Percentiles rank a stretch among this genome's conserved stretches.
Conservation (phyloP, 2,329 filamentous ascomycete genomes). For the Ophiosphaerella korrae region DNA sequence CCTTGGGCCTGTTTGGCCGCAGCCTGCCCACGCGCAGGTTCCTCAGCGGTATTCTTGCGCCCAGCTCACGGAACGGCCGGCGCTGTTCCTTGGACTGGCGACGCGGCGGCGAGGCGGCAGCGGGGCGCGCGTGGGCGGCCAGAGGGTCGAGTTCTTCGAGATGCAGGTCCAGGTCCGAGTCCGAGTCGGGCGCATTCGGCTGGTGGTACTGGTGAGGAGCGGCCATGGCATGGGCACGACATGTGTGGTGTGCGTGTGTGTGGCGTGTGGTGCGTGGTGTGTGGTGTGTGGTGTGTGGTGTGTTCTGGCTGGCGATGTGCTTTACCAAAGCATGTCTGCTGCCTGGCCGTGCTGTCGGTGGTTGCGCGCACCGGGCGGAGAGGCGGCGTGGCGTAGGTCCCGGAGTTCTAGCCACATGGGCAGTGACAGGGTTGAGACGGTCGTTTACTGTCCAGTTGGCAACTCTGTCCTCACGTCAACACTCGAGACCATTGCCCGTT, state of each 20-base stretch:
- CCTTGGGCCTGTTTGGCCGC: constrained; percentile 47
- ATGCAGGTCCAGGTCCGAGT: constrained; percentile 78
- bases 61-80: constrained; percentile 48
- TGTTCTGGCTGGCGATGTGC: background rate
- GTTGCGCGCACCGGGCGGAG: background rate
- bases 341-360: background rate
- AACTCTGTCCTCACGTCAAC: constrained; percentile 5
- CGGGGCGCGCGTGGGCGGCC: constrained; percentile 28
- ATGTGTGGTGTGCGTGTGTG: constrained; percentile 14
- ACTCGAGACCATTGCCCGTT: background rate
- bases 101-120: constrained; percentile 30
- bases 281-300: background rate
- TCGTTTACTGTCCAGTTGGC: background rate
- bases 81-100: constrained; percentile 38
- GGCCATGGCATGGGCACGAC: constrained; percentile 52
- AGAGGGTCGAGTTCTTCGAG: constrained; percentile 77
- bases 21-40: constrained; percentile 59
- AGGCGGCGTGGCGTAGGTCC: background rate
- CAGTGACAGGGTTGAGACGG: background rate
- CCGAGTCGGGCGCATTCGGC: constrained; percentile 67
- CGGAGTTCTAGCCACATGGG: constrained; percentile 2
- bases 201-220: constrained; percentile 53
- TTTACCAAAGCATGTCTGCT: background rate
- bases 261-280: background rate
- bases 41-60: constrained; percentile 70